phyloP scores from a whole-genome alignment of 2,329 filamentous ascomycete species.

The Colletotrichum cordylinicola region DNA sequence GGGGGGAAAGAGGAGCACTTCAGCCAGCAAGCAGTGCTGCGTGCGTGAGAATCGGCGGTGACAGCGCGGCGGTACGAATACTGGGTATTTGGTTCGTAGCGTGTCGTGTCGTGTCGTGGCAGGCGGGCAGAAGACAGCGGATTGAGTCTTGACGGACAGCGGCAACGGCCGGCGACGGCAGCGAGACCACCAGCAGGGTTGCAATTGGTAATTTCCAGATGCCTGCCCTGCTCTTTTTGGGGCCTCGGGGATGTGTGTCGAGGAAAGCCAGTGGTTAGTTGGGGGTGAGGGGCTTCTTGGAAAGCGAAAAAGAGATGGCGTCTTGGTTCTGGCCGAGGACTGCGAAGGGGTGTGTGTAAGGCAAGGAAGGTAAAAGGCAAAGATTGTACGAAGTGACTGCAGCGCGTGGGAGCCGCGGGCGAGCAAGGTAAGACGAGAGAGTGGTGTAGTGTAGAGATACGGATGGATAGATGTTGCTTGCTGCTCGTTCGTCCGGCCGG shows the following conservation, averaged over 20 bases:
- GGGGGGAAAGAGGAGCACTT: neutral
- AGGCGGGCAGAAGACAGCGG: neutral
- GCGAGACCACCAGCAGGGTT: conserved; percentile 22
- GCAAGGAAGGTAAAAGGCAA: neutral
- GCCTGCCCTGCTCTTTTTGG: conserved; percentile 15
- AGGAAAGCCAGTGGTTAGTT: neutral
- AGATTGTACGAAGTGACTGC: neutral
- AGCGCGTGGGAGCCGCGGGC: neutral
- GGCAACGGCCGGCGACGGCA: neutral
- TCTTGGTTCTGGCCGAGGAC: neutral
- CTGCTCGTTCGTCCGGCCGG: neutral
- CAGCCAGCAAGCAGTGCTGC: neutral
- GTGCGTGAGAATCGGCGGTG: neutral
- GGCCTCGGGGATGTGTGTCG: conserved; percentile 5
- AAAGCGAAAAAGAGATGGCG: neutral
- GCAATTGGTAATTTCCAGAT: conserved; percentile 26
- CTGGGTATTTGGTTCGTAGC: neutral
- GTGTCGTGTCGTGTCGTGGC: neutral
- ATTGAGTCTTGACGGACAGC: conserved; percentile 5
- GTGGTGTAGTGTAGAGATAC: neutral
- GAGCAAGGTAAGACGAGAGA: neutral
- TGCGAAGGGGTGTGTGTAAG: neutral
- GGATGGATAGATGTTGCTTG: neutral
- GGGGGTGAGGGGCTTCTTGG: neutral
- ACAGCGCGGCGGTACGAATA: neutral